Conservation (phyloP, 2,329 filamentous ascomycete species). For the Ophiostoma novo-ulmi region DNA sequence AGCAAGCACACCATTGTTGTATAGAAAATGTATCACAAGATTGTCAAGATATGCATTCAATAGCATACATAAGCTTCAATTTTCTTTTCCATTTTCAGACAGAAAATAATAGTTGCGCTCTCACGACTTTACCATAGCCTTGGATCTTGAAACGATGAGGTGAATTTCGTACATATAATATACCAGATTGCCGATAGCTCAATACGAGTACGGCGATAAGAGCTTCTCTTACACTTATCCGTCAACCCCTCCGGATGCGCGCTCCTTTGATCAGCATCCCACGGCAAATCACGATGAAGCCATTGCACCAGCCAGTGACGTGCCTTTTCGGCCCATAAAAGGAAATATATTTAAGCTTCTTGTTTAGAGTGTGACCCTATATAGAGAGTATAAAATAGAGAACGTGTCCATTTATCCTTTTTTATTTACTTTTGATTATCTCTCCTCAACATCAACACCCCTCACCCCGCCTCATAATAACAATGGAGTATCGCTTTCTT, state of each 20-base stretch:
- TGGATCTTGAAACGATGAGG: neutral
- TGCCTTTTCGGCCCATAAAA: neutral
- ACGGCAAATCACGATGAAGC: conserved; percentile 7
- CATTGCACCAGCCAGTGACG: neutral
- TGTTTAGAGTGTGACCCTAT: neutral
- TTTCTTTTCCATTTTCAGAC: neutral
- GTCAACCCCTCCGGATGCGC: neutral
- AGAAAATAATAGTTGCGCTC: neutral
- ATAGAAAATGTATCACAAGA: neutral
- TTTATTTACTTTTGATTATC: neutral
- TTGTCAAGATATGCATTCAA: neutral
- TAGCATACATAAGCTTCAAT: neutral
- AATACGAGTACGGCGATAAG: neutral
- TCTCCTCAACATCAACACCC: neutral
- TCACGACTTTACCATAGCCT: neutral
- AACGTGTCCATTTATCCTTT: neutral
- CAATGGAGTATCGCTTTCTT: conserved; percentile 67
- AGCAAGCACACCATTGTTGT: conserved; percentile 10
- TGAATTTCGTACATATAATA: neutral
- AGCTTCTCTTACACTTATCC: neutral
- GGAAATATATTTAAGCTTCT: neutral
- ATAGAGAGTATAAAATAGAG: neutral
- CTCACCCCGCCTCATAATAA: neutral
- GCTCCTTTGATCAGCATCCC: neutral
- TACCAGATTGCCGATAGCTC: neutral